Evolutionary conservation across 2,329 filamentous ascomycete genomes (phyloP).

Genomic region (Aaosphaeria pasadenensis): DNA sequence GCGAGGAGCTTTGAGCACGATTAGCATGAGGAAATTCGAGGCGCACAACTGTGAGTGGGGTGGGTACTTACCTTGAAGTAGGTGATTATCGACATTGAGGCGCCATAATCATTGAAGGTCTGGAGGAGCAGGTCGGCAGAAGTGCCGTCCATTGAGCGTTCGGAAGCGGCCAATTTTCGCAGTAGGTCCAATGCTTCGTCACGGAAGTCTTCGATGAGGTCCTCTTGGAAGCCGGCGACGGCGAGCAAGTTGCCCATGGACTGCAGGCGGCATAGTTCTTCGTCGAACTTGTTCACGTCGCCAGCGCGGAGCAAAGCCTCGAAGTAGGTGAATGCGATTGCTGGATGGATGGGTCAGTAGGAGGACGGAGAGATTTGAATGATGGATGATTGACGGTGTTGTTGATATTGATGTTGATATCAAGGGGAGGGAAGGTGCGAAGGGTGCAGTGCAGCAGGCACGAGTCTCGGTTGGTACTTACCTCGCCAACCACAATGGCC

Average conservation of each 20-base stretch:
- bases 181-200: slow-evolving; percentile 71
- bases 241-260: slow-evolving; percentile 69
- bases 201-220: slow-evolving; percentile 79
- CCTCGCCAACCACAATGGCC: slow-evolving; percentile 98
- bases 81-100: slow-evolving; percentile 77
- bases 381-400: neutral
- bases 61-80: slow-evolving; percentile 62
- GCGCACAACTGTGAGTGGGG: neutral
- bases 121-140: slow-evolving; percentile 55
- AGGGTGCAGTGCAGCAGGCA: neutral
- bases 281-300: slow-evolving; percentile 62
- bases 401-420: neutral
- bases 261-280: slow-evolving; percentile 69
- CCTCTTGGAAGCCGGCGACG: slow-evolving; percentile 64
- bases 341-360: slow-evolving; percentile 49
- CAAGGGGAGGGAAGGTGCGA: neutral
- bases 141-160: slow-evolving; percentile 53
- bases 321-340: slow-evolving; percentile 89
- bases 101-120: slow-evolving; percentile 69
- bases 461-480: slow-evolving; percentile 48
- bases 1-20: slow-evolving; percentile 64
- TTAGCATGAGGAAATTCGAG: neutral
- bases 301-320: slow-evolving; percentile 73
- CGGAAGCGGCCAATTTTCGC: slow-evolving; percentile 57
- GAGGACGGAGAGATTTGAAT: neutral